These are phyloP conservation scores for Caryocar brasiliense DNA, from an alignment of 441 rosid genomes.

Conservation along the genomic window DNA sequence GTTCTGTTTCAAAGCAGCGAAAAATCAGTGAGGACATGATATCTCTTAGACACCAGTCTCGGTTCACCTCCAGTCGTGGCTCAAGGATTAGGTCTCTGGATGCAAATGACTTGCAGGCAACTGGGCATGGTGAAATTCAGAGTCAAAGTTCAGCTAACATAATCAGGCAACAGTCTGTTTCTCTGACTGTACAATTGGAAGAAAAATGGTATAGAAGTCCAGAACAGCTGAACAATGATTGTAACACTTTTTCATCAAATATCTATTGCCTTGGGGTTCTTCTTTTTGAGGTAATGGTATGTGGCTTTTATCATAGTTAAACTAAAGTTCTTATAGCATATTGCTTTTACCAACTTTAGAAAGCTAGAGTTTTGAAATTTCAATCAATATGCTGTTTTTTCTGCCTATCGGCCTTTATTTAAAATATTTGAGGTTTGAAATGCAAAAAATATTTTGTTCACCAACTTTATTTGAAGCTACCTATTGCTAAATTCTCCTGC, in stretches of 20 bases:
- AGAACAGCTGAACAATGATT: conserved; percentile 40
- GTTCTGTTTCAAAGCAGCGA: conserved; percentile 36
- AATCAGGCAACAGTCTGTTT: conserved; percentile 18
- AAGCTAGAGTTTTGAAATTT: no score
- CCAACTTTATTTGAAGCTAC: background rate
- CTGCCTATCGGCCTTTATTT: no score
- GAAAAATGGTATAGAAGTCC: conserved; percentile 65
- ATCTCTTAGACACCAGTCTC: conserved; percentile 18
- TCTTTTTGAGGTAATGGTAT: conserved; percentile 60
- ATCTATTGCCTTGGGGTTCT: conserved; percentile 65
- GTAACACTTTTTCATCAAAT: conserved; percentile 38
- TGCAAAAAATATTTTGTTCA: no score
- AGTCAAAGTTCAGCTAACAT: conserved; percentile 12
- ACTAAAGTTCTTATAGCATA: no score
- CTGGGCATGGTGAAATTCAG: conserved; percentile 20
- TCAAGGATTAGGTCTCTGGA: conserved; percentile 17
- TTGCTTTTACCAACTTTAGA: no score
- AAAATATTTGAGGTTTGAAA: no score
- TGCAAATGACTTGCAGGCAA: conserved; percentile 13
- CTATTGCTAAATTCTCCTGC: background rate
- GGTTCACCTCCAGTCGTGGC: conserved; percentile 22
- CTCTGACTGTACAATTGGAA: conserved; percentile 33
- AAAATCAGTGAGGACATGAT: conserved; percentile 23
- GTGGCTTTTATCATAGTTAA: background rate
- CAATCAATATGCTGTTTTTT: no score